These are phyloP conservation scores for Tritrichomonas musculus DNA, from an alignment of 208 protist genomes.

Conservation along the genomic window DNA sequence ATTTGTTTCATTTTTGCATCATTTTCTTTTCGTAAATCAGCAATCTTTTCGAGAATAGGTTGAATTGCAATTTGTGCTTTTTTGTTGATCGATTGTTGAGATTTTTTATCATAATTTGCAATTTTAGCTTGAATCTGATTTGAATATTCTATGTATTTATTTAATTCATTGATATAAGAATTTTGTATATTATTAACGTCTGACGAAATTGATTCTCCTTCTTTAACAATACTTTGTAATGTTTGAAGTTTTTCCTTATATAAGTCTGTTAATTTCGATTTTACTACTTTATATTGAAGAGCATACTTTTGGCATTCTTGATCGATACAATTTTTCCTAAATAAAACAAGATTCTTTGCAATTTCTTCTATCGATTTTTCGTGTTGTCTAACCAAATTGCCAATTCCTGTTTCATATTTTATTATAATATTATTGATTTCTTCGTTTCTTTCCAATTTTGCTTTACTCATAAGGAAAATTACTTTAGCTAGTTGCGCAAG, in stretches of 20 bases:
- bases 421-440: neutral
- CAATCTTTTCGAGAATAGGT: neutral
- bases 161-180: no score
- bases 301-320: neutral
- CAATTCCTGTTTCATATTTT: neutral
- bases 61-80: neutral
- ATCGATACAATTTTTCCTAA: neutral
- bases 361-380: neutral
- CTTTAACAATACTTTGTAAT: no score
- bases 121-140: no score
- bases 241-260: no score
- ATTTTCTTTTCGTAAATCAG: neutral
- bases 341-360: neutral
- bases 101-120: no score
- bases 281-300: neutral
- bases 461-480: neutral
- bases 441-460: neutral
- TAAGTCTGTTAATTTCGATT: neutral
- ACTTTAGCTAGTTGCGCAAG: conserved; percentile 6
- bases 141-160: no score
- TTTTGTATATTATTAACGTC: no score
- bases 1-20: neutral
- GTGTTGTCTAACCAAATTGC: neutral
- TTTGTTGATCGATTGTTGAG: no score
- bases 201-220: no score